These are phyloP conservation scores for Phellopilus nigrolimitatus DNA, from an alignment of 1,284 basidiomycete genomes.

Conservation along the genomic window DNA sequence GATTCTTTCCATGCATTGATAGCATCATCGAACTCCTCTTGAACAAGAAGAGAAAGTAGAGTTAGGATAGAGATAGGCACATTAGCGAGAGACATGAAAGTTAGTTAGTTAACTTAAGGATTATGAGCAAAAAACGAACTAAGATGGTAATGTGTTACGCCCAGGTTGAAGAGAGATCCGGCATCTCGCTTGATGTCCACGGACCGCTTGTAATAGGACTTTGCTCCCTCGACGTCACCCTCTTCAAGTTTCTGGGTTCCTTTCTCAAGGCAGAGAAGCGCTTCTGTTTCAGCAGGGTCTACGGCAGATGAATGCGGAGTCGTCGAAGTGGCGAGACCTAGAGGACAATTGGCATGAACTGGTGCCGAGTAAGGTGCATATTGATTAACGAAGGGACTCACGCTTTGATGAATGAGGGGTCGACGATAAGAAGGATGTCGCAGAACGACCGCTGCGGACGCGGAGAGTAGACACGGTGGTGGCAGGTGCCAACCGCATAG, in stretches of 20 bases:
- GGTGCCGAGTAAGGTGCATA: neutral
- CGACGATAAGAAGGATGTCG: slow-evolving; percentile 11
- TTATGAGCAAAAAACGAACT: slow-evolving; percentile 45
- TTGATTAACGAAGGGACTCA: slow-evolving; percentile 3
- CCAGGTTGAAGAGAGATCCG: slow-evolving; percentile 83
- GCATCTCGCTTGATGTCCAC: slow-evolving; percentile 78
- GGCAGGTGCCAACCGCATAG: slow-evolving; percentile 13
- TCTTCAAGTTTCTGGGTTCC: slow-evolving; percentile 87
- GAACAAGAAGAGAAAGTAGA: slow-evolving; percentile 19
- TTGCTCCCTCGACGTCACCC: slow-evolving; percentile 82
- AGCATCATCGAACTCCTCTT: slow-evolving; percentile 84
- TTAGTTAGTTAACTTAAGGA: slow-evolving; percentile 21
- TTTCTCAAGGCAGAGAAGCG: slow-evolving; percentile 77
- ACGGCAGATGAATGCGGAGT: slow-evolving; percentile 73
- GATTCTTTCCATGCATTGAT: slow-evolving; percentile 87
- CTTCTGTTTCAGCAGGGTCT: slow-evolving; percentile 83
- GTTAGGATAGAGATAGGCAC: neutral
- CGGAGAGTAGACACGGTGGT: slow-evolving; percentile 3
- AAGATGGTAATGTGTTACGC: slow-evolving; percentile 85
- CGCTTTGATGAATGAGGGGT: slow-evolving; percentile 12
- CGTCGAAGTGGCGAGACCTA: slow-evolving; percentile 82
- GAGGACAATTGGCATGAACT: slow-evolving; percentile 16
- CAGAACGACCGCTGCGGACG: slow-evolving; percentile 6
- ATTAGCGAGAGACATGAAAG: neutral
- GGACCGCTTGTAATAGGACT: slow-evolving; percentile 74